phyloP scores from a whole-genome alignment of 805 yeast genomes.

The Ogataea polymorpha region DNA sequence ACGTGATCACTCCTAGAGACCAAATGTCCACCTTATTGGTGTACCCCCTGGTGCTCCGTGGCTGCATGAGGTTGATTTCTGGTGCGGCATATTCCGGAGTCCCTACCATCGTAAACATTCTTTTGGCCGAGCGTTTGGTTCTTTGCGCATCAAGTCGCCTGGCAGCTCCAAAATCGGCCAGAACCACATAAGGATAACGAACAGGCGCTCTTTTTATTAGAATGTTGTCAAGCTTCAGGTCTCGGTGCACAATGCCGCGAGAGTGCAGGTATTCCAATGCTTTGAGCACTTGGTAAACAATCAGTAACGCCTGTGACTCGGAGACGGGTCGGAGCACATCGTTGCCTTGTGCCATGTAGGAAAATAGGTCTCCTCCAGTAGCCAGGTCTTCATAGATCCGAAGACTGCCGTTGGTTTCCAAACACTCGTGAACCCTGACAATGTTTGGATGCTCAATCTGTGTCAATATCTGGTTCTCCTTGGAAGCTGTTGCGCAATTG shows the following conservation, averaged over 20 bases:
- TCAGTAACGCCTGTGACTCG: slow-evolving; percentile 53
- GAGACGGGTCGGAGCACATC: slow-evolving; percentile 38
- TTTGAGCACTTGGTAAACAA: slow-evolving; percentile 52
- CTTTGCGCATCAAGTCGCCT: slow-evolving; percentile 16
- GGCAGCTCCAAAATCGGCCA: slow-evolving; percentile 68
- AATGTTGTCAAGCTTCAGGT: slow-evolving; percentile 66
- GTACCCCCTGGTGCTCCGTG: slow-evolving; percentile 36
- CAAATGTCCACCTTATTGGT: slow-evolving; percentile 61
- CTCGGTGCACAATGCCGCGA: slow-evolving; percentile 59
- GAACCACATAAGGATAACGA: slow-evolving; percentile 48
- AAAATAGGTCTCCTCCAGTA: slow-evolving; percentile 93
- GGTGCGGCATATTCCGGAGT: slow-evolving; percentile 76
- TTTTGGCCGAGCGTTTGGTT: slow-evolving; percentile 1
- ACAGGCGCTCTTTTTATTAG: slow-evolving; percentile 52
- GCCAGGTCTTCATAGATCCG: slow-evolving; percentile 94
- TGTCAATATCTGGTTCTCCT: slow-evolving; percentile 45
- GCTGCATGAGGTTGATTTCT: slow-evolving; percentile 48
- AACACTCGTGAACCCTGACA: slow-evolving; percentile 69
- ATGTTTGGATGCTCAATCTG: slow-evolving; percentile 86
- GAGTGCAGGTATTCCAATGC: slow-evolving; percentile 57
- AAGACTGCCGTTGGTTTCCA: slow-evolving; percentile 71
- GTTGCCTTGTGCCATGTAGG: slow-evolving; percentile 72
- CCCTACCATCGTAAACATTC: slow-evolving; percentile 32
- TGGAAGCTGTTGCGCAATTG: slow-evolving; percentile 24
- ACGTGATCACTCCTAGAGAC: slow-evolving; percentile 63